Evolutionary conservation across 768 basidiomycete species (phyloP), one percentile per base, ranked within the genome.

Genomic region (Psilocybe cubensis): DNA sequence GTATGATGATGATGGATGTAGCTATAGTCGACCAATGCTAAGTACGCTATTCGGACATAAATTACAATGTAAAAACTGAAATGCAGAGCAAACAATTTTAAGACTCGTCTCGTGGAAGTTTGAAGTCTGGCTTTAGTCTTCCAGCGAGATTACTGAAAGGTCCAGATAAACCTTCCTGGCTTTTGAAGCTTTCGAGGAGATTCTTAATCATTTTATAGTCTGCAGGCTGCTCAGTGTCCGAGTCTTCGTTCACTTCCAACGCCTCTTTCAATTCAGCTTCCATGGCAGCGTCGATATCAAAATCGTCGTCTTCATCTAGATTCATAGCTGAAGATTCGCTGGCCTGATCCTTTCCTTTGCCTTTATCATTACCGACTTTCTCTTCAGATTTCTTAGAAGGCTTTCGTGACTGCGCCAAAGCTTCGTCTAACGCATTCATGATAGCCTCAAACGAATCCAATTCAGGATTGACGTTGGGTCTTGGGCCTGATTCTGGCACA

Each of bases 181-280:
- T 88, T 69, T 92, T 94, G 79, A 93, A 98, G 72, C 94, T 96
- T 76, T 97, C 94, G 71, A 98, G 73, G 72, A 99, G 95, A 71
- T 97, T 96, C 74, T 94, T 96, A 77, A 98, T 96, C 66, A 98
- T 75, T 63, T 87, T 87, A 72, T 96, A 97, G 70, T 99, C 94
- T 67, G 84, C 79, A 33, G 79, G 76, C 10, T 76, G 76, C 2
- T 74, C 79, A 41, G 75, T 76, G 25, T 78, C 83, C 21, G 81
- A 85, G n/a, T 85, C 84, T 18, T 48, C 27, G 6, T 79, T 83
- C 12, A 68, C 65, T 66, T 82, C 84, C 45, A 96, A 71, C 0
- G 86, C 77, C 8, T 80, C 82, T 35, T 79, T 80, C 7, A 97
- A 78, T 67, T 99, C 97, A 2, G 87, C 85, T 56, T 96, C 94